A percentile compares a stretch with the other conserved stretches of the same genome.
phyloP scores from a whole-genome alignment of 139 green algal genomes.

The Nannochloris sp. region DNA sequence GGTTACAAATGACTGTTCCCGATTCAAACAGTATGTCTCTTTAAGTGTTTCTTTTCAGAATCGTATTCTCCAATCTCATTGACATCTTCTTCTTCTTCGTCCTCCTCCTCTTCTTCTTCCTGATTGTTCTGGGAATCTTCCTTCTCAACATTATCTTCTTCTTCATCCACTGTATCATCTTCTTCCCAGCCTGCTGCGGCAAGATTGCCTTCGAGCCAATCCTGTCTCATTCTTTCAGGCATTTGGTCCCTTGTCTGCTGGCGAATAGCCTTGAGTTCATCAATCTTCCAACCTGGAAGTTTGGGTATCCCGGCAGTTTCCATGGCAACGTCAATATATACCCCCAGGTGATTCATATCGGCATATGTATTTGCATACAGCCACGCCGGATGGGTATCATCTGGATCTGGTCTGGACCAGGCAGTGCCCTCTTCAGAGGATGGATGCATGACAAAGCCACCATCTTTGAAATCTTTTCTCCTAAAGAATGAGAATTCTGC shows the following conservation, averaged over 20 bases:
- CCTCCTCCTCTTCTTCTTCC: neutral
- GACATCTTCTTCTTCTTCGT: constrained; percentile 1
- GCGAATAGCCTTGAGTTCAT: constrained; percentile 1
- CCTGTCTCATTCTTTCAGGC: constrained; percentile 4
- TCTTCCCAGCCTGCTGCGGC: neutral
- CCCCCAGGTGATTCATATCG: constrained; percentile 6
- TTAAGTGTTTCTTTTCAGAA: neutral
- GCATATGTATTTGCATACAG: constrained; percentile 12
- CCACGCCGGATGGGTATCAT: neutral
- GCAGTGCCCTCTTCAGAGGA: neutral
- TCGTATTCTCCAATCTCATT: neutral
- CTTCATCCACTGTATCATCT: neutral
- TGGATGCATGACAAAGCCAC: constrained; percentile 3
- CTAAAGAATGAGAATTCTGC: constrained; percentile 11
- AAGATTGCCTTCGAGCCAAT: constrained; percentile 2
- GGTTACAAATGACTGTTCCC: neutral
- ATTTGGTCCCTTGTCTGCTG: neutral
- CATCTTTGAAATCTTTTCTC: constrained; percentile 1
- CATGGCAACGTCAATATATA: constrained; percentile 12
- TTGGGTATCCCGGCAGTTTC: constrained; percentile 1
- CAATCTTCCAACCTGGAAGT: neutral
- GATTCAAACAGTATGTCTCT: neutral
- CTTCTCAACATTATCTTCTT: neutral
- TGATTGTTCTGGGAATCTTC: neutral
- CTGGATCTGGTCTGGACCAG: constrained; percentile 1